phyloP scores from a whole-genome alignment of 345 rosid genomes.

The Citrus unshiu region DNA sequence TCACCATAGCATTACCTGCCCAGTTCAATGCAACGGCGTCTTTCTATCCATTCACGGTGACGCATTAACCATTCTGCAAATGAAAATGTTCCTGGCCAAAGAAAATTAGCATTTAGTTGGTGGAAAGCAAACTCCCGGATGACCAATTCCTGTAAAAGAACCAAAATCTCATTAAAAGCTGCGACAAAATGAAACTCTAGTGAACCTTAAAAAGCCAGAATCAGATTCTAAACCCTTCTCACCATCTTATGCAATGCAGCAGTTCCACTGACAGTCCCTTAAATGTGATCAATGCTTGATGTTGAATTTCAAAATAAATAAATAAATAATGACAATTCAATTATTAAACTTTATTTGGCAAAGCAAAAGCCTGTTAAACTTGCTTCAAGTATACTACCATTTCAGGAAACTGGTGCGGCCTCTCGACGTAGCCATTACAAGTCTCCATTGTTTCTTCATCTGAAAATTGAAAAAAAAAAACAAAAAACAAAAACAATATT shows the following conservation, averaged over 20 bases:
- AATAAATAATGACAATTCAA: background rate
- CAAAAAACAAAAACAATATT: background rate
- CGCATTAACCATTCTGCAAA: slow-evolving; percentile 87
- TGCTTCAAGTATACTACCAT: slow-evolving; percentile 32
- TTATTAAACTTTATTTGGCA: background rate
- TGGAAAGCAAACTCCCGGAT: slow-evolving; percentile 88
- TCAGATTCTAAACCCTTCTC: background rate
- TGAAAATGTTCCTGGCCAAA: slow-evolving; percentile 94
- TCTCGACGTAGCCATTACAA: slow-evolving; percentile 63
- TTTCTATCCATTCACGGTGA: slow-evolving; percentile 42
- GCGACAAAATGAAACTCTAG: background rate
- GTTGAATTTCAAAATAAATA: too few species aligned
- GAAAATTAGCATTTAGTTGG: slow-evolving; percentile 90
- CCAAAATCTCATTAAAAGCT: slow-evolving; percentile 5
- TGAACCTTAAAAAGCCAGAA: background rate
- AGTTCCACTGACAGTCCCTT: background rate
- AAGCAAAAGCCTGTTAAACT: background rate
- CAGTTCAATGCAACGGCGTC: slow-evolving; percentile 70
- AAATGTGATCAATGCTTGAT: background rate
- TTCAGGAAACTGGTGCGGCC: slow-evolving; percentile 81
- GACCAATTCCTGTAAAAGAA: slow-evolving; percentile 55
- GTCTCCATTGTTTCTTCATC: slow-evolving; percentile 46
- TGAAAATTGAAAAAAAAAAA: slow-evolving; percentile 7
- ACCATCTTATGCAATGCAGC: background rate
- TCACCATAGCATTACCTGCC: slow-evolving; percentile 57